Evolutionary conservation across 176 grass and related monocot species (phyloP).

Genomic region (Leersia perrieri): DNA sequence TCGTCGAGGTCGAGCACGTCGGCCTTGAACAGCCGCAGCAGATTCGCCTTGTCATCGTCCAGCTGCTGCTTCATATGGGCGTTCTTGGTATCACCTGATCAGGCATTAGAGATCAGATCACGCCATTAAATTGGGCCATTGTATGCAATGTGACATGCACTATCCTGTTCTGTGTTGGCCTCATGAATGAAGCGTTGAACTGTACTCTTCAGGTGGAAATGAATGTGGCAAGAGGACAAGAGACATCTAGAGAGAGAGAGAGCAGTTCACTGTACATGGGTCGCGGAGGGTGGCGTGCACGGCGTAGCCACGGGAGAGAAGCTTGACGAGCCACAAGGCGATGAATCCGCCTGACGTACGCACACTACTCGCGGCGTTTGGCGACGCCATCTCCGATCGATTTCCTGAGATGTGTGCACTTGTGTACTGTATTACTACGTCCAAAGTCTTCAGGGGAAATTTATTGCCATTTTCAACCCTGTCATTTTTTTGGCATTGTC

Average conservation of each 20-base stretch:
- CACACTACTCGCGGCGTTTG: slow-evolving; percentile 2
- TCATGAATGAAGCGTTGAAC: neutral
- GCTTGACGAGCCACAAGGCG: slow-evolving; percentile 59
- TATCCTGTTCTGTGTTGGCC: neutral
- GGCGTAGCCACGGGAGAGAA: slow-evolving; percentile 53
- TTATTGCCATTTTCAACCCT: no score
- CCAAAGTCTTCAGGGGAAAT: neutral
- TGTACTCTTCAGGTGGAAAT: neutral
- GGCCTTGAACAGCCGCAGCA: slow-evolving; percentile 60
- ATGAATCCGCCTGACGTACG: slow-evolving; percentile 63
- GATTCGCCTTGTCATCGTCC: slow-evolving; percentile 36
- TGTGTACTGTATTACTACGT: neutral
- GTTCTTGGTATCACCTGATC: slow-evolving; percentile 52
- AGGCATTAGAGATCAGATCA: neutral
- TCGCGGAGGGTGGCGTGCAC: slow-evolving; percentile 62
- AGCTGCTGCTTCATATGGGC: slow-evolving; percentile 43
- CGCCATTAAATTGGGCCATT: neutral
- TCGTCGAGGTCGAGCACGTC: slow-evolving; percentile 54
- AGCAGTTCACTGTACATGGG: no score
- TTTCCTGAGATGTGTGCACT: neutral
- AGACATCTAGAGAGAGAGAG: no score
- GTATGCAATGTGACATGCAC: neutral
- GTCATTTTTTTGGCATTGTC: no score
- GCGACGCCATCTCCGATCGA: neutral
- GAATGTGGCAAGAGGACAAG: neutral